A percentile compares a stretch with the other conserved stretches of the same genome.
Conservation (phyloP, 140 eudicot genomes). For the Senecio squalidus region DNA sequence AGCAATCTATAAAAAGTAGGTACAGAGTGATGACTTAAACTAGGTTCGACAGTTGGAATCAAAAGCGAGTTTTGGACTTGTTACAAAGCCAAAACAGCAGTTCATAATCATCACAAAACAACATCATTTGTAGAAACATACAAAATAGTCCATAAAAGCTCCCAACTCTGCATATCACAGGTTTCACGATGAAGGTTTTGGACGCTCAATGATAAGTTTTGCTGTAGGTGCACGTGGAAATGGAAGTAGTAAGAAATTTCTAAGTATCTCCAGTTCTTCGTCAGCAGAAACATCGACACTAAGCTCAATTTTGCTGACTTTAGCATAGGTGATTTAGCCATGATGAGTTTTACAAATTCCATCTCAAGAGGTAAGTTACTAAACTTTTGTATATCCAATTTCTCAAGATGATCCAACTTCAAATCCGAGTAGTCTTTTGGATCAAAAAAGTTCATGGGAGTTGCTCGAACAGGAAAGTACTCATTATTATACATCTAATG, state of each 20-base stretch:
- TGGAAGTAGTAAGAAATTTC: not conserved
- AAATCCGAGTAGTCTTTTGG: not conserved
- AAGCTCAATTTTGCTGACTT: not conserved
- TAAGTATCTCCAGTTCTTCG: not conserved
- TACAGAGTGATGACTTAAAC: too few relatives aligned
- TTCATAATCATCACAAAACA: too few relatives aligned
- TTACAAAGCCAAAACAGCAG: too few relatives aligned
- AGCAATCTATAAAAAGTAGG: too few relatives aligned
- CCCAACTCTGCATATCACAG: too few relatives aligned
- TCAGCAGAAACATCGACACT: not conserved
- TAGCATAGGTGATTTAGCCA: not conserved
- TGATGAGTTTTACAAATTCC: not conserved
- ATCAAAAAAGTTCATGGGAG: not conserved
- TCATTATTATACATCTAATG: not conserved
- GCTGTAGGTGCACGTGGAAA: constrained; percentile 3
- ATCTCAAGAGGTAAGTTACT: not conserved
- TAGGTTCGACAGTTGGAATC: too few relatives aligned
- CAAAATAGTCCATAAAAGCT: too few relatives aligned
- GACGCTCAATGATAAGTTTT: not conserved
- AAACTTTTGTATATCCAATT: not conserved
- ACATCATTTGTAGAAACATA: too few relatives aligned
- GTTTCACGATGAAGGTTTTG: not conserved
- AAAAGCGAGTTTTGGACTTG: too few relatives aligned
- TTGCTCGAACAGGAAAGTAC: not conserved
- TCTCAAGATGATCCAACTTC: not conserved